Conservation (phyloP, 2,329 filamentous ascomycete genomes). For the Aureobasidium mangrovei region DNA sequence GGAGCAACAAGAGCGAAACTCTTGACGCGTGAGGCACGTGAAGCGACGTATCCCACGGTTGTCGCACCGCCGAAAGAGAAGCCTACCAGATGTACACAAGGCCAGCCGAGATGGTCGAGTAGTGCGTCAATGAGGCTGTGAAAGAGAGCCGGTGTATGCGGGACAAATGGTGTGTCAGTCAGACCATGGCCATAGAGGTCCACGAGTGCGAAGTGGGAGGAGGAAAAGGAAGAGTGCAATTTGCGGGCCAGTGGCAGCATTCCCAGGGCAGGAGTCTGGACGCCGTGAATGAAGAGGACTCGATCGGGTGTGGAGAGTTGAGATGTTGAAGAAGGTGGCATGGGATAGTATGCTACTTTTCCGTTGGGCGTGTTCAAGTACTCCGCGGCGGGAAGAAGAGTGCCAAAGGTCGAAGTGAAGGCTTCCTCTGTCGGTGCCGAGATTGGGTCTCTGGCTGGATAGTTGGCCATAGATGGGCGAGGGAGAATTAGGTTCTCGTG, state of each 20-base stretch:
- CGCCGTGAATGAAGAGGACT: constrained; percentile 42
- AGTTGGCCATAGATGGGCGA: neutral
- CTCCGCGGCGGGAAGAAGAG: constrained; percentile 31
- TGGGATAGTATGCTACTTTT: constrained; percentile 34
- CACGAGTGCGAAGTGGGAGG: constrained; percentile 35
- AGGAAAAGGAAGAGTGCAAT: constrained; percentile 30
- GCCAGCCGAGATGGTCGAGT: constrained; percentile 36
- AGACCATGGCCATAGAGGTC: constrained; percentile 49
- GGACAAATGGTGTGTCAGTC: constrained; percentile 37
- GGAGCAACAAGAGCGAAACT: constrained; percentile 7
- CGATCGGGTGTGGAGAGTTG: neutral
- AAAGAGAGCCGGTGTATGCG: constrained; percentile 38
- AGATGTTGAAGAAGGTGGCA: constrained; percentile 19
- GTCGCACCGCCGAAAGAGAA: constrained; percentile 43
- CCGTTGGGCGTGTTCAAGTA: constrained; percentile 29
- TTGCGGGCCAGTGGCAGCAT: constrained; percentile 35
- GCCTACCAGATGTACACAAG: constrained; percentile 37
- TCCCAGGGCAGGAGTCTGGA: constrained; percentile 44
- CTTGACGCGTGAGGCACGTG: neutral
- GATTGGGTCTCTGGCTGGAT: constrained; percentile 18
- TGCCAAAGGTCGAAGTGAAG: constrained; percentile 33
- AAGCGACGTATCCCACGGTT: constrained; percentile 32
- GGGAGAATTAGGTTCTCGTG: neutral
- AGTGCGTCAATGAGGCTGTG: constrained; percentile 34
- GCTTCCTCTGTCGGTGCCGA: constrained; percentile 29